Evolutionary conservation across 1,284 basidiomycete species (phyloP).

Genomic region (Singerocomus inundabilis): DNA sequence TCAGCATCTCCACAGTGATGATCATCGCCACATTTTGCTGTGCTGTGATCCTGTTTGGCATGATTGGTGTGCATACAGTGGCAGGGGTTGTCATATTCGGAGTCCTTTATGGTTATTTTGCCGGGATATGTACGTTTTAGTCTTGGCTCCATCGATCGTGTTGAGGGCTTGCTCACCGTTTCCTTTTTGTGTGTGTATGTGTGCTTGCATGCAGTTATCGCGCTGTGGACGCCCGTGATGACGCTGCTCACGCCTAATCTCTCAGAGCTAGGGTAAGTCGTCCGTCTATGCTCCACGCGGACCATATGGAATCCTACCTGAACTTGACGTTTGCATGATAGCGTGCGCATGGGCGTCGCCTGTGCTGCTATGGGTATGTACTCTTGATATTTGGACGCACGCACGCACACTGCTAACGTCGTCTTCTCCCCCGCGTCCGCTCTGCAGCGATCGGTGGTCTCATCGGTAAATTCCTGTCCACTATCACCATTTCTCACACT

Average conservation of each 20-base stretch:
- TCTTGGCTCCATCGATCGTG: not conserved
- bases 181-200: too few relatives aligned
- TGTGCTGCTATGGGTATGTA: slow-evolving; percentile 31
- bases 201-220: slow-evolving; percentile 16
- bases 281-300: not conserved
- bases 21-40: slow-evolving; percentile 34
- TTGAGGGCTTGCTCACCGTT: slow-evolving; percentile 1
- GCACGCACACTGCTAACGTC: not conserved
- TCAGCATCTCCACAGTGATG: slow-evolving; percentile 19
- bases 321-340: slow-evolving; percentile 1
- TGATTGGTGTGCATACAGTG: slow-evolving; percentile 30
- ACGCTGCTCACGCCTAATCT: slow-evolving; percentile 27
- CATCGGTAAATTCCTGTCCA: slow-evolving; percentile 19
- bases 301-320: too few relatives aligned
- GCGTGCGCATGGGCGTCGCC: slow-evolving; percentile 31
- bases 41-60: slow-evolving; percentile 26
- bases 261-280: slow-evolving; percentile 30
- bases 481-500: too few relatives aligned
- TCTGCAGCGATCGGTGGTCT: slow-evolving; percentile 28
- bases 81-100: slow-evolving; percentile 31
- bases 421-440: too few relatives aligned
- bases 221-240: slow-evolving; percentile 27
- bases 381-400: not conserved
- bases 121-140: slow-evolving; percentile 38
- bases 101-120: slow-evolving; percentile 39